Evolutionary conservation across 2,329 filamentous ascomycete species (phyloP).

Genomic region (Myriosclerotinia scirpicola): DNA sequence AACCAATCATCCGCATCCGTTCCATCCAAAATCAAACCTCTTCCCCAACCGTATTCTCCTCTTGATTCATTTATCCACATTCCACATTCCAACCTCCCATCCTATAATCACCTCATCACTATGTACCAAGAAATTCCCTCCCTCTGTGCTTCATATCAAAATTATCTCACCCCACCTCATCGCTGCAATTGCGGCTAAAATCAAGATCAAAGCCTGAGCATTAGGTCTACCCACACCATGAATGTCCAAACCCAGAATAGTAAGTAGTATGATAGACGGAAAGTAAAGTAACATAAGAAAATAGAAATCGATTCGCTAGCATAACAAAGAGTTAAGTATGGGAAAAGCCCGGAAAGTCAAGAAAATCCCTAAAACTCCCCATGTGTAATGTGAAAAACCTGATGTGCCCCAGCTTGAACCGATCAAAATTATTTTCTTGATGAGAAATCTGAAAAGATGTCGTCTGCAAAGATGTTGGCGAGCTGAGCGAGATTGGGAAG

Average conservation of each 20-base stretch:
- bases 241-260: background rate
- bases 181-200: background rate
- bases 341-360: background rate
- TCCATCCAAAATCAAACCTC: background rate
- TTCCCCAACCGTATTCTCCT: background rate
- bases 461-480: background rate
- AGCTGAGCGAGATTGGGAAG: background rate
- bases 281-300: background rate
- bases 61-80: background rate
- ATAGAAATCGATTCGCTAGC: constrained; percentile 1
- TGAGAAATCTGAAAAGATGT: background rate
- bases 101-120: background rate
- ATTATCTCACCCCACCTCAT: background rate
- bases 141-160: background rate
- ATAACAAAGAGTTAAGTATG: background rate
- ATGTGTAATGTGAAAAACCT: background rate
- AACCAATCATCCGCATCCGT: too few relatives aligned
- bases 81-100: background rate
- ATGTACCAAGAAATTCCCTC: constrained; percentile 1
- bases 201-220: background rate
- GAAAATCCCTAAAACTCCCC: constrained; percentile 6
- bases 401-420: background rate
- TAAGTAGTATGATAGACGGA: background rate
- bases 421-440: background rate
- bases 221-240: background rate